Percentiles rank a stretch among this genome's conserved stretches.
Evolutionary conservation across 768 basidiomycete species (phyloP).

Genomic region (Guyanaporus albipodus): DNA sequence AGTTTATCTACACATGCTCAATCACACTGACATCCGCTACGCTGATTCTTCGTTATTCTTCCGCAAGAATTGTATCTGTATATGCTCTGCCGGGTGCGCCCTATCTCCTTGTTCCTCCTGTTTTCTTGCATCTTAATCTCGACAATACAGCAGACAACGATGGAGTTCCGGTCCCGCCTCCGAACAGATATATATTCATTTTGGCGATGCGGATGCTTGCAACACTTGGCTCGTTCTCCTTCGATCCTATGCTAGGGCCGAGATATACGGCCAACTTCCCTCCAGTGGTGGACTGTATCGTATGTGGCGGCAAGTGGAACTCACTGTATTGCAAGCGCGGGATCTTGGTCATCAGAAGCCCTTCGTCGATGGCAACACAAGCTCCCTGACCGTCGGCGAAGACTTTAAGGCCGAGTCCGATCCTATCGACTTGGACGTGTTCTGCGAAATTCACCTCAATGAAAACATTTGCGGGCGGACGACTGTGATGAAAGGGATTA

Average conservation of each 20-base stretch:
- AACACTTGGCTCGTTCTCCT: conserved; percentile 78
- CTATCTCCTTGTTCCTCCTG: background rate
- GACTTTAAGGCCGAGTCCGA: conserved; percentile 42
- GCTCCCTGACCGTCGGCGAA: conserved; percentile 28
- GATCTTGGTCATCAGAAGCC: conserved; percentile 56
- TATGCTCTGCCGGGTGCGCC: conserved; percentile 59
- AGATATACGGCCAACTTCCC: conserved; percentile 65
- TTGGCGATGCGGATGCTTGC: conserved; percentile 57
- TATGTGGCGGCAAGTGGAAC: conserved; percentile 81
- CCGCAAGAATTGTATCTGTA: conserved; percentile 69
- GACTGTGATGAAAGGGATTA: conserved; percentile 62
- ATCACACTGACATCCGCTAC: conserved; percentile 77
- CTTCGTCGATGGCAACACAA: conserved; percentile 24
- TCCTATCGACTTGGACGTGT: conserved; percentile 63
- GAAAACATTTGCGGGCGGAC: conserved; percentile 67
- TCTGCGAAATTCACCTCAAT: conserved; percentile 76
- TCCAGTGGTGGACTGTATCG: conserved; percentile 74
- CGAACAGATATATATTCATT: conserved; percentile 74
- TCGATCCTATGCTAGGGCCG: conserved; percentile 75
- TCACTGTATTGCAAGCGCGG: conserved; percentile 70
- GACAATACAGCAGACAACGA: conserved; percentile 47
- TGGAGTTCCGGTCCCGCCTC: conserved; percentile 49
- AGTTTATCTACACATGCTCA: conserved; percentile 64
- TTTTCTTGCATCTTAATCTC: conserved; percentile 6
- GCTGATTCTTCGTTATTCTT: conserved; percentile 75